Evolutionary conservation across 2,329 filamentous ascomycete genomes (phyloP).

Genomic region (Cadophora sp.): DNA sequence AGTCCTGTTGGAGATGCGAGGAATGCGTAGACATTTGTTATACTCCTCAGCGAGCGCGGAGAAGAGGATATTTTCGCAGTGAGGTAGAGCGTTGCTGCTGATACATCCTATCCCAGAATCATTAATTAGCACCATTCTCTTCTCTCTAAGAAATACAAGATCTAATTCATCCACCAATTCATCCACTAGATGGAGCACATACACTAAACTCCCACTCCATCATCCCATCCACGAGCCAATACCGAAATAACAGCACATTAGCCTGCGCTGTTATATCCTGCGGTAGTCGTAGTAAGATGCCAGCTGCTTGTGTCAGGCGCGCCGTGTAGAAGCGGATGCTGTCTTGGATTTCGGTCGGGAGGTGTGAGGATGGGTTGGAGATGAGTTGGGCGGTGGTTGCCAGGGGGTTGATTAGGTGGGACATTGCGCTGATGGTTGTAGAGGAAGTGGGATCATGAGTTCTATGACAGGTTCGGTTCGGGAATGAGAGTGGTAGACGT

Average conservation of each 20-base stretch:
- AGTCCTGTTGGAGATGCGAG: slow-evolving; percentile 63
- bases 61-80: slow-evolving; percentile 81
- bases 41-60: slow-evolving; percentile 77
- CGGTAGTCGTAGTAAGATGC: slow-evolving; percentile 81
- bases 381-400: slow-evolving; percentile 75
- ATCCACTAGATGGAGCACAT: no score
- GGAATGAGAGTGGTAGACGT: no score
- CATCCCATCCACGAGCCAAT: slow-evolving; percentile 68
- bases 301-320: slow-evolving; percentile 78
- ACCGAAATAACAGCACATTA: slow-evolving; percentile 81
- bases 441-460: no score
- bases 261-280: slow-evolving; percentile 88
- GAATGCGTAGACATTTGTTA: slow-evolving; percentile 86
- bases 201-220: slow-evolving; percentile 62
- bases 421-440: slow-evolving; percentile 49
- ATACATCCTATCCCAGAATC: slow-evolving; percentile 68
- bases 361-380: slow-evolving; percentile 58
- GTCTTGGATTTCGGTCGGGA: slow-evolving; percentile 74
- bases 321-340: slow-evolving; percentile 75
- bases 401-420: slow-evolving; percentile 73
- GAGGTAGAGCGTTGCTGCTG: slow-evolving; percentile 82
- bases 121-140: neutral
- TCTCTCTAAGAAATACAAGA: neutral
- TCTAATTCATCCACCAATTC: no score
- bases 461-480: no score